phyloP scores from a whole-genome alignment of 1,284 basidiomycete genomes.

The Moesziomyces sp. region DNA sequence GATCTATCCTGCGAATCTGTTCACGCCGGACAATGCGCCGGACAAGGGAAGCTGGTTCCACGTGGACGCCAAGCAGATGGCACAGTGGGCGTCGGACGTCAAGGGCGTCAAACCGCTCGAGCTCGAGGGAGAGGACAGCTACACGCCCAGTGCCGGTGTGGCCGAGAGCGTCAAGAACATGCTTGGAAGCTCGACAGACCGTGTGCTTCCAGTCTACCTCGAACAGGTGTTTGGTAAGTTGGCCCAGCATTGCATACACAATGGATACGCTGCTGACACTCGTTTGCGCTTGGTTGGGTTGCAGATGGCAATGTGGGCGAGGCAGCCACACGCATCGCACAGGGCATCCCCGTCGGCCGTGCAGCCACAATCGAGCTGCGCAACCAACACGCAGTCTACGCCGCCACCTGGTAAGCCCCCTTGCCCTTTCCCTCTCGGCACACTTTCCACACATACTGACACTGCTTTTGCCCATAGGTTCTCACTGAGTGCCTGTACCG shows the following conservation, averaged over 20 bases:
- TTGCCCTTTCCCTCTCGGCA: neutral
- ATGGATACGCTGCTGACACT: neutral
- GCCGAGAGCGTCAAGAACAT: conserved; percentile 42
- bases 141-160: conserved; percentile 46
- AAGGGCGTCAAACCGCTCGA: conserved; percentile 75
- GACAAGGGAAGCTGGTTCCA: conserved; percentile 83
- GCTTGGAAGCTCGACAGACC: conserved; percentile 21
- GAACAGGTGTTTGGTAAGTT: conserved; percentile 61
- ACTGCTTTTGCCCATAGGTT: conserved; percentile 25
- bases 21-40: conserved; percentile 89
- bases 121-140: conserved; percentile 29
- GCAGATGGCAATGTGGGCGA: conserved; percentile 83
- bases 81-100: conserved; percentile 81
- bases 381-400: conserved; percentile 95
- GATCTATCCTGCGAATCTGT: conserved; percentile 72
- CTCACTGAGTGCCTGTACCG: conserved; percentile 55
- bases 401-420: conserved; percentile 82
- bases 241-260: too few relatives aligned
- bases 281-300: neutral
- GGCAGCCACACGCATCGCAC: conserved; percentile 74
- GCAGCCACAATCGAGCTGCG: conserved; percentile 86
- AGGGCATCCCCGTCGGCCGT: conserved; percentile 87
- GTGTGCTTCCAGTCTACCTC: conserved; percentile 59
- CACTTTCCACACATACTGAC: neutral
- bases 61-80: conserved; percentile 85